Evolutionary conservation across 768 basidiomycete genomes (phyloP), one percentile per base, ranked within the genome.

Genomic region (Boletus vinaceobasis): DNA sequence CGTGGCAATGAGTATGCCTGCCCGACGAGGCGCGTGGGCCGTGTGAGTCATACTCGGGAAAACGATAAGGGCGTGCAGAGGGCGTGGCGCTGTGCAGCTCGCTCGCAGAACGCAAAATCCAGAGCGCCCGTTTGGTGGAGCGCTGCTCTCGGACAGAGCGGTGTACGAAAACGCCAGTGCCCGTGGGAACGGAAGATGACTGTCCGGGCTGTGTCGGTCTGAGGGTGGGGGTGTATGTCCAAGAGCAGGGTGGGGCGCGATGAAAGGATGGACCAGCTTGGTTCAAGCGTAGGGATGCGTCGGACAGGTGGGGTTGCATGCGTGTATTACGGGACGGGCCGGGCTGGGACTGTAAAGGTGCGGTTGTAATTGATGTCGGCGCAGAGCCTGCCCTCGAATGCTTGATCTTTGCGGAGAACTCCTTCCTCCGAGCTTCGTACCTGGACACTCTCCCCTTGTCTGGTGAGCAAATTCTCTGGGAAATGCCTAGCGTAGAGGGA

Each of bases 31-130:
- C 2, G 5, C 36, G 31, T 10, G 38, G 23, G 27, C 6, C 40
- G 9, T 40, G 35, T 5, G 40, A 29, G 19, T 17, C 35, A 9
- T 42, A 14, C 23, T 19, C 39, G 13, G 49, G 53, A 5, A 33
- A 15, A 7, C 42, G 59, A 42, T 48, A 31, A 14, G 43, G 53
- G 1, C 38, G 29, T 7, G 8, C 23, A 1, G 32, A 31, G 26
- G 54, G 39, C 5, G 44, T n/a, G 9, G 59, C 42, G 13, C 52
- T 42, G 45, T 62, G 54, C 44, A 67, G 50, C 44, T 71, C 69
- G 39, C 60, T 55, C 4, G 69, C 65, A 1, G 67, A 65, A 17
- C 59, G 67, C 21, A 65, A 65, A 37, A 57, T 46, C 56, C 50
- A 56, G 14, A 55, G 48, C 1, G 48, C 53, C 7, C n/a, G 53